Evolutionary conservation across 2,329 filamentous ascomycete species (phyloP).

Genomic region (Didymella glomerata): DNA sequence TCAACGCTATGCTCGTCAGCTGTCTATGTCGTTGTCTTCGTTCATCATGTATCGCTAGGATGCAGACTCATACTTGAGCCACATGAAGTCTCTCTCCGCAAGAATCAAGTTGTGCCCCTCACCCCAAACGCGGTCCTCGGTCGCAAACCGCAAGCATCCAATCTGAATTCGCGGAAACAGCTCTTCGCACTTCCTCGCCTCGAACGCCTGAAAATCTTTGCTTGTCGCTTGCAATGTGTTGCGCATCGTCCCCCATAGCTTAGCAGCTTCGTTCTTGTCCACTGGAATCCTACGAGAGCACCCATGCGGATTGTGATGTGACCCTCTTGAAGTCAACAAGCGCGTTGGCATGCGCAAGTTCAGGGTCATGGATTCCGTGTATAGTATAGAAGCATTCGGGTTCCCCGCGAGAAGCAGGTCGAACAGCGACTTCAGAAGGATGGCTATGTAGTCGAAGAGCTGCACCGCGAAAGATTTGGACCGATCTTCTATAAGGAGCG

Average conservation of each 20-base stretch:
- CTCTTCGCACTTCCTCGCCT: constrained; percentile 33
- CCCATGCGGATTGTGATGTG: constrained; percentile 25
- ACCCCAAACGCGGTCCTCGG: constrained; percentile 39
- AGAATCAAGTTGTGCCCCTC: constrained; percentile 43
- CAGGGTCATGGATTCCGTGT: constrained; percentile 38
- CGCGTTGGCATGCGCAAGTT: constrained; percentile 43
- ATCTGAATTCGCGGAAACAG: constrained; percentile 43
- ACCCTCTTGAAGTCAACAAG: constrained; percentile 22
- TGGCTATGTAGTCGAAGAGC: constrained; percentile 45
- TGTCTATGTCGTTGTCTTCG: neutral
- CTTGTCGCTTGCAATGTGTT: constrained; percentile 39
- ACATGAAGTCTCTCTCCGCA: constrained; percentile 43
- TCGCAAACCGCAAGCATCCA: constrained; percentile 39
- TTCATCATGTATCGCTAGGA: neutral
- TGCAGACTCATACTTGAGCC: constrained; percentile 33
- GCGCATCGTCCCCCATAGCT: constrained; percentile 37
- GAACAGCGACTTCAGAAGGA: constrained; percentile 40
- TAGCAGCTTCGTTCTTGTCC: constrained; percentile 30
- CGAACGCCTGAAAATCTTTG: constrained; percentile 37
- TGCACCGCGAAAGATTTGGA: constrained; percentile 40
- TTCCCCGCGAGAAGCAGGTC: constrained; percentile 35
- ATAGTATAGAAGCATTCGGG: constrained; percentile 33
- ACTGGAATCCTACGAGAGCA: constrained; percentile 32
- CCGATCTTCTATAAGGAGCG: constrained; percentile 37
- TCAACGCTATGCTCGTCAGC: constrained; percentile 4